Evolutionary conservation across 306 rosid species (phyloP).

Genomic region (Corylus heterophylla): DNA sequence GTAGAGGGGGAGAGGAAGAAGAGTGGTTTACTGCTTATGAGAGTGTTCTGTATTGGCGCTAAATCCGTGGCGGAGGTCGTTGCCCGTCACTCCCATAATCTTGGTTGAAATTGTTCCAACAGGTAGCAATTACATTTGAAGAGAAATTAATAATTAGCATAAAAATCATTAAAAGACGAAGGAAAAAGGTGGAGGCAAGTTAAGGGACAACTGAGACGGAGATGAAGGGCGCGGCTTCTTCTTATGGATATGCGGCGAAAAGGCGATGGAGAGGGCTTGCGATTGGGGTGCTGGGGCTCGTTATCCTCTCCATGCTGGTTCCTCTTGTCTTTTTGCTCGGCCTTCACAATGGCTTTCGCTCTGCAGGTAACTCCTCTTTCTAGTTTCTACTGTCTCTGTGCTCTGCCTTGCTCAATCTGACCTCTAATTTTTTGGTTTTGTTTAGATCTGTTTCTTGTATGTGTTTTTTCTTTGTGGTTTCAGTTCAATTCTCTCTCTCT

Average conservation of each 20-base stretch:
- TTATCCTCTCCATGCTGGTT: conserved; percentile 92
- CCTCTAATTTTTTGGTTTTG: conserved; percentile 6
- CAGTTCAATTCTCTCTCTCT: not conserved
- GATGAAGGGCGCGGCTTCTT: conserved; percentile 64
- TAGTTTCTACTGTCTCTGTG: not conserved
- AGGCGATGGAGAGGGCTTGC: conserved; percentile 87
- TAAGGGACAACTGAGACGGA: not conserved
- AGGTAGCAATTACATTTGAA: not conserved
- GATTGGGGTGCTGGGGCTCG: conserved; percentile 84
- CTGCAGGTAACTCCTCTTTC: conserved; percentile 49
- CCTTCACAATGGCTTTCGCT: conserved; percentile 84
- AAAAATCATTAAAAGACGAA: not conserved
- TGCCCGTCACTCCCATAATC: not conserved
- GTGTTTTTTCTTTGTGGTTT: not conserved
- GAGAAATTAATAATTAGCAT: not conserved
- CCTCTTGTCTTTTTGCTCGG: conserved; percentile 95
- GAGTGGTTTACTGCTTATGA: not conserved
- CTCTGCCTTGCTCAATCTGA: conserved; percentile 8
- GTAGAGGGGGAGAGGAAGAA: not conserved
- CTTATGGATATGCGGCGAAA: conserved; percentile 58
- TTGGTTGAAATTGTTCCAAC: not conserved
- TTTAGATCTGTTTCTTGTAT: conserved; percentile 52
- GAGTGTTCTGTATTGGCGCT: not conserved
- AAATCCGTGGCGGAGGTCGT: not conserved
- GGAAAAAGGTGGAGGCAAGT: not conserved